Conservation (phyloP, 257 asterid genomes). For the Ajuga chamaepitys region DNA sequence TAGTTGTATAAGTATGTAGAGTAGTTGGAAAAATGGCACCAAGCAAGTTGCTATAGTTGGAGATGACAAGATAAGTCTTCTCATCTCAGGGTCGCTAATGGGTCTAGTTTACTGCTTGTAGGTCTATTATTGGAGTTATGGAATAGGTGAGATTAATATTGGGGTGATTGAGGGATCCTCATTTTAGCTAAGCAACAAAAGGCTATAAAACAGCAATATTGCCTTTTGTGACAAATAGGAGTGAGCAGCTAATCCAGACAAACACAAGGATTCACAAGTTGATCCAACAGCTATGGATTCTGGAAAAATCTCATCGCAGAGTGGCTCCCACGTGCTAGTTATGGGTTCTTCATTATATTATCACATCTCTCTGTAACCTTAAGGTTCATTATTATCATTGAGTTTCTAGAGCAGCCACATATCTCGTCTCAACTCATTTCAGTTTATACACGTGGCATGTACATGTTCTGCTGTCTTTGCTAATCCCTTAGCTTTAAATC, state of each 20-base stretch:
- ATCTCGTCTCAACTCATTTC: too few species aligned
- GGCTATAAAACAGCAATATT: slow-evolving; percentile 24
- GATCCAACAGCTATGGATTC: slow-evolving; percentile 11
- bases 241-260: slow-evolving; percentile 23
- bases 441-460: too few species aligned
- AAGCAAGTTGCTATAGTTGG: slow-evolving; percentile 4
- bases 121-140: slow-evolving; percentile 22
- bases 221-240: slow-evolving; percentile 19
- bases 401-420: too few species aligned
- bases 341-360: slow-evolving; percentile 8
- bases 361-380: too few species aligned
- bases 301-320: slow-evolving; percentile 10
- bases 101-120: slow-evolving; percentile 13
- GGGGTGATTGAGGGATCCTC: slow-evolving; percentile 20
- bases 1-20: too few species aligned
- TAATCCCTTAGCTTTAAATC: too few species aligned
- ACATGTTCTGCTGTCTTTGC: too few species aligned
- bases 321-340: slow-evolving; percentile 28
- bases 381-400: too few species aligned
- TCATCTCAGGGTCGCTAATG: too few species aligned
- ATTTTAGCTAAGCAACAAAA: slow-evolving; percentile 35
- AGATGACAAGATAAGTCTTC: too few species aligned
- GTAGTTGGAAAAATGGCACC: not conserved
- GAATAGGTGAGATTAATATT: slow-evolving; percentile 32
- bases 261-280: slow-evolving; percentile 27